Conservation (phyloP, 257 asterid genomes). For the Rubia yunnanensis region DNA sequence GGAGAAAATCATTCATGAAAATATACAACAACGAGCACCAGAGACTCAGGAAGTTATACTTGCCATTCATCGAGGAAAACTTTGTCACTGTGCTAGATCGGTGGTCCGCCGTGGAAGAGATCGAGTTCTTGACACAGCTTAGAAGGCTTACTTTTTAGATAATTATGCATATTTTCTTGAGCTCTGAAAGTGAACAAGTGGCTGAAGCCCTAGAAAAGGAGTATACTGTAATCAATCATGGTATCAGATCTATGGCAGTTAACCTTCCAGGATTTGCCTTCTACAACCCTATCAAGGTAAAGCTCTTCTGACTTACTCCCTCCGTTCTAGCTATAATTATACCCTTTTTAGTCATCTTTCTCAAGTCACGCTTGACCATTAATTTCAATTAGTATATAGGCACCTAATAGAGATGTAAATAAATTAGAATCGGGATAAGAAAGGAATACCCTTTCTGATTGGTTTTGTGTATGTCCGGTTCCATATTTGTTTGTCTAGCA, state of each 20-base stretch:
- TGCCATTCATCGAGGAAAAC: slow-evolving; percentile 54
- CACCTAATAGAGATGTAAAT: no score
- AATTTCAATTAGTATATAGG: no score
- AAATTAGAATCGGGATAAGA: no score
- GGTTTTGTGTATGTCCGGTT: no score
- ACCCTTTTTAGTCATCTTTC: no score
- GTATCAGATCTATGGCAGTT: slow-evolving; percentile 81
- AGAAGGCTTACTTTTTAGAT: slow-evolving; percentile 70
- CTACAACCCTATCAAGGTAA: slow-evolving; percentile 72
- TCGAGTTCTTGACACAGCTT: slow-evolving; percentile 62
- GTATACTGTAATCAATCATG: slow-evolving; percentile 60
- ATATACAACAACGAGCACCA: slow-evolving; percentile 60
- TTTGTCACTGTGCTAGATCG: slow-evolving; percentile 48
- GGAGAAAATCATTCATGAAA: slow-evolving; percentile 60
- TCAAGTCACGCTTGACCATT: no score
- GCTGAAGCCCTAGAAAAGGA: slow-evolving; percentile 74
- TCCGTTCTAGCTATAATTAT: no score
- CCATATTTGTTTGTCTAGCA: no score
- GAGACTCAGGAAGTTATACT: slow-evolving; percentile 63
- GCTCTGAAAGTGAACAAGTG: slow-evolving; percentile 57
- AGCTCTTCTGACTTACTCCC: background rate
- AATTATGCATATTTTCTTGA: slow-evolving; percentile 71
- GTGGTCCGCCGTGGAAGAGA: slow-evolving; percentile 62
- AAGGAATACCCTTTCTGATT: no score
- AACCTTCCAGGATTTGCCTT: slow-evolving; percentile 88